phyloP scores from a whole-genome alignment of 768 basidiomycete genomes.

The Pulveroboletus sp. region DNA sequence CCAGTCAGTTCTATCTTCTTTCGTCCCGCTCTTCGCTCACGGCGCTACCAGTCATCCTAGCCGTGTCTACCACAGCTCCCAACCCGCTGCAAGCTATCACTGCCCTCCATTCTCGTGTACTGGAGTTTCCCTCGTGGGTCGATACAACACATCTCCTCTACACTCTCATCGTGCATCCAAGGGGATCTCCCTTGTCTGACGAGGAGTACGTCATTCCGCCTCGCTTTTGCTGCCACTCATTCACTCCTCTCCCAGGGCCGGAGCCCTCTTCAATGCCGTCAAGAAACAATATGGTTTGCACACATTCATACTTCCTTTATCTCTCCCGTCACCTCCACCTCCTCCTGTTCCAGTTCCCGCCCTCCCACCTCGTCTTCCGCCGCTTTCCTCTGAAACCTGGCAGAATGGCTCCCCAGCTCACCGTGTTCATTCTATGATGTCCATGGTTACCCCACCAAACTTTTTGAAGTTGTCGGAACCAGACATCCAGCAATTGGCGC shows the following conservation, averaged over 20 bases:
- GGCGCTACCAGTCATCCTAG: constrained; percentile 59
- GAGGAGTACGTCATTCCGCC: constrained; percentile 60
- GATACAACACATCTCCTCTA: constrained; percentile 67
- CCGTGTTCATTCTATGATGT: neutral
- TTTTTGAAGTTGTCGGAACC: constrained; percentile 53
- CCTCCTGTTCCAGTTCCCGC: constrained; percentile 64
- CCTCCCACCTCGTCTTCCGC: constrained; percentile 62
- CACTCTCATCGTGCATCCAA: constrained; percentile 74
- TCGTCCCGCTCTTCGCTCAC: constrained; percentile 10
- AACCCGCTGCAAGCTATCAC: constrained; percentile 81
- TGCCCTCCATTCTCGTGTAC: constrained; percentile 58
- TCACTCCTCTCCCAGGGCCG: constrained; percentile 47
- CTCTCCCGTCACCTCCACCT: constrained; percentile 58
- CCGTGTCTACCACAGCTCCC: constrained; percentile 74
- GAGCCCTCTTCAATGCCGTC: constrained; percentile 77
- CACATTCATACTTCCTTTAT: constrained; percentile 62
- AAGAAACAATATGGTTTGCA: constrained; percentile 85
- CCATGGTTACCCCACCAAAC: constrained; percentile 16
- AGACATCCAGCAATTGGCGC: constrained; percentile 71
- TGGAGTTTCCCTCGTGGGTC: constrained; percentile 78
- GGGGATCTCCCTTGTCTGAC: constrained; percentile 60
- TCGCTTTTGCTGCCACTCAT: constrained; percentile 1
- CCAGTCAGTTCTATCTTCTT: constrained; percentile 46
- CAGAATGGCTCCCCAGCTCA: constrained; percentile 13
- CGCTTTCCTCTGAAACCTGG: constrained; percentile 31